phyloP scores from a whole-genome alignment of 2,329 filamentous ascomycete species.

The Pseudogymnoascus sp. region DNA sequence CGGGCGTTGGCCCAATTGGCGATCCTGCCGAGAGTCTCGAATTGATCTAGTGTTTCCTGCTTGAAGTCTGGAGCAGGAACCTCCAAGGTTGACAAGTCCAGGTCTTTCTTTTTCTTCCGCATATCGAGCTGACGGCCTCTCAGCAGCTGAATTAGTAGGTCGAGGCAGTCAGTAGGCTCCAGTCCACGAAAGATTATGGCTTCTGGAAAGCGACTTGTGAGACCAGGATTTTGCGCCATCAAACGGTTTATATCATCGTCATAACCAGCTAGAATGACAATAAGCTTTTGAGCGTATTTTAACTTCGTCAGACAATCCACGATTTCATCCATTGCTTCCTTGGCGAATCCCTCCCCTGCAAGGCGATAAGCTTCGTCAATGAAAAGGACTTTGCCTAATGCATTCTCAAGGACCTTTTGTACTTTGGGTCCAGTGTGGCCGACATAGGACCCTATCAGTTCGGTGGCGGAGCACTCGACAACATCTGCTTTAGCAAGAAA shows the following conservation, averaged over 20 bases:
- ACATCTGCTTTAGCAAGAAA: conserved; percentile 51
- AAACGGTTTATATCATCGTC: neutral
- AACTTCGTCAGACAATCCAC: neutral
- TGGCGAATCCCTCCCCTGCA: neutral
- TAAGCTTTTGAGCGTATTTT: neutral
- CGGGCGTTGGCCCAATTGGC: too few species aligned
- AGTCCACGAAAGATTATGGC: neutral
- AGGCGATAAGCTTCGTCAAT: neutral
- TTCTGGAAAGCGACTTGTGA: neutral
- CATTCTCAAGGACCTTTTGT: neutral
- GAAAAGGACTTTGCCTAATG: neutral
- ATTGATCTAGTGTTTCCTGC: too few species aligned
- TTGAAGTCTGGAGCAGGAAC: too few species aligned
- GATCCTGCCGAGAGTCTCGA: too few species aligned
- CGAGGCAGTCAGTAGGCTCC: too few species aligned
- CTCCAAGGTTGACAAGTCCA: too few species aligned
- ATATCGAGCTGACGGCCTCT: too few species aligned
- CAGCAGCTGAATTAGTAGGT: too few species aligned
- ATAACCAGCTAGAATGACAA: neutral
- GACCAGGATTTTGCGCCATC: neutral
- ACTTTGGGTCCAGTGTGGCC: neutral
- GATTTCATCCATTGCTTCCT: neutral
- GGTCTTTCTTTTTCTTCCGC: too few species aligned
- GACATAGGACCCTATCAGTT: conserved; percentile 45
- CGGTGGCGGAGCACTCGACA: conserved; percentile 54